Evolutionary conservation across 148 eudicot genomes (phyloP), one percentile per base, ranked within the genome.

Genomic region (Talinum fruticosum): DNA sequence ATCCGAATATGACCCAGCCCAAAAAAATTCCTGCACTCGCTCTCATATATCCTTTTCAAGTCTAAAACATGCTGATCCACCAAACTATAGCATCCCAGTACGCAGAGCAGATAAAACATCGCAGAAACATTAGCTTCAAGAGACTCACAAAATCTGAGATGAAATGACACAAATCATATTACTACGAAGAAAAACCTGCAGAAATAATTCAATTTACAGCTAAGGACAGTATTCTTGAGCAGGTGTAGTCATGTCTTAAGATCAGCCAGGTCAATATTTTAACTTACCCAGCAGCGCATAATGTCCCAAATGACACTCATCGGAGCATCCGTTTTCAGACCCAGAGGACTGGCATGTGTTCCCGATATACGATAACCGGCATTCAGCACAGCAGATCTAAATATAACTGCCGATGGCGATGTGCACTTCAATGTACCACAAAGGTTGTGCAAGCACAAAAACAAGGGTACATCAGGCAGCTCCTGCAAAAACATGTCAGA

Each of bases 241-340:
- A 19, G 34, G 51, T 16, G n/a, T n/a, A n/a, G n/a, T n/a, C n/a
- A n/a, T n/a, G n/a, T n/a, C n/a, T n/a, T n/a, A n/a, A n/a, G n/a
- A n/a, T n/a, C n/a, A n/a, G n/a, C n/a, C n/a, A 36, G 33, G 37
- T 24, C 12, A 23, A 26, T 32, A 38, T 41, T 41, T 41, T 14
- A 41, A 41, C 86, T 83, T 87, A 96, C 98, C 98, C 99, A 96
- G 79, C 97, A 93, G 66, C 99, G 98, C 99, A 96, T 93, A 62
- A 93, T 93, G 82, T 96, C 99, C 99, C 99, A 96, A 49, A 93
- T 91, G 54, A 96, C 98, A 79, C 85, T 87, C 99, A 93, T 96
- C 35, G 99, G 99, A 81, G 99, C 99, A 84, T 93, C 97, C 24
- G 99, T 87, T 82, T 96, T 91, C 76, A 96, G 79, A 74, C 93